Percentiles rank a stretch among this genome's conserved stretches.
These are phyloP conservation scores for Gyrodon lividus DNA, from an alignment of 768 basidiomycete genomes.

Conservation along the genomic window DNA sequence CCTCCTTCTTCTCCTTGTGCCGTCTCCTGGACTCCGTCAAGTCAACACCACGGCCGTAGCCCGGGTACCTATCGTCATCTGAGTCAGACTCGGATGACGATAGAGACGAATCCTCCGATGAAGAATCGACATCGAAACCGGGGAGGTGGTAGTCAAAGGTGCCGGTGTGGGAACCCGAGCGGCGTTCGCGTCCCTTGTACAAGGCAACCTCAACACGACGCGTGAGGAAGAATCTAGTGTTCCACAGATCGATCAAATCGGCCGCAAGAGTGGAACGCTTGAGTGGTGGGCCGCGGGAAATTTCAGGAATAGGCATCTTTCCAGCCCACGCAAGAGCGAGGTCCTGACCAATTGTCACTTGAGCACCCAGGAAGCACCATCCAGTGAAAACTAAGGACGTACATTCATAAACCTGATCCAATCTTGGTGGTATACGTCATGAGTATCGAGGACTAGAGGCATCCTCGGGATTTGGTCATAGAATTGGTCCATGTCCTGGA, in stretches of 20 bases:
- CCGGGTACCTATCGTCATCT: slow-evolving; percentile 40
- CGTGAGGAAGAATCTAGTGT: slow-evolving; percentile 66
- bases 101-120: slow-evolving; percentile 38
- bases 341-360: slow-evolving; percentile 46
- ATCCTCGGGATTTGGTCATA: slow-evolving; percentile 65
- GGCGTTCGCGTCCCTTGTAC: slow-evolving; percentile 77
- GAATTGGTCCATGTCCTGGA: slow-evolving; percentile 77
- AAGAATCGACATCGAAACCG: slow-evolving; percentile 42
- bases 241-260: slow-evolving; percentile 82
- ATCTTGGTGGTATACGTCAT: slow-evolving; percentile 76
- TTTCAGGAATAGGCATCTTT: slow-evolving; percentile 62
- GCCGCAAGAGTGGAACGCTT: slow-evolving; percentile 59
- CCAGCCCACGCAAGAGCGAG: slow-evolving; percentile 74
- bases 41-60: slow-evolving; percentile 48
- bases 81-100: slow-evolving; percentile 44
- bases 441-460: slow-evolving; percentile 68
- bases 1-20: slow-evolving; percentile 54
- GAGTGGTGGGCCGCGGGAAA: slow-evolving; percentile 47
- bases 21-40: slow-evolving; percentile 50
- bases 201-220: slow-evolving; percentile 79
- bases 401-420: slow-evolving; percentile 82
- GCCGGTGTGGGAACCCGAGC: slow-evolving; percentile 63
- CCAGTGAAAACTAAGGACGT: slow-evolving; percentile 18
- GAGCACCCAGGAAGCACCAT: not conserved
- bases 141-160: slow-evolving; percentile 53